Conservation (phyloP, 768 basidiomycete genomes). For the Saitozyma sp. region DNA sequence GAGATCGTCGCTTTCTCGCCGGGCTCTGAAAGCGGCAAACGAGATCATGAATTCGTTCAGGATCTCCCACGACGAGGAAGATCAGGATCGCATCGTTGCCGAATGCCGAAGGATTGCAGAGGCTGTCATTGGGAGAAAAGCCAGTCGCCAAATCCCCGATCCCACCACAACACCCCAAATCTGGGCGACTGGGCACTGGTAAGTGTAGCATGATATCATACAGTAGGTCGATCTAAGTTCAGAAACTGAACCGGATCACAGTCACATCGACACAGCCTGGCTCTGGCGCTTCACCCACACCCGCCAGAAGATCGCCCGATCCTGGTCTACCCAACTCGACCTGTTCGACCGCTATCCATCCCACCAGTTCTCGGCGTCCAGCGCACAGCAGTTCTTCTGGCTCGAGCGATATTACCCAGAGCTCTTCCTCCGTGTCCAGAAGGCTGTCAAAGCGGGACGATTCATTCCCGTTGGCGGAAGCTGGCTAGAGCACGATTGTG, state of each 20-base stretch:
- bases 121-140: constrained; percentile 12
- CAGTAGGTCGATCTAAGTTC: too few species aligned
- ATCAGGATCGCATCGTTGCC: constrained; percentile 9
- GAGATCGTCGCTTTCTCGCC: background rate
- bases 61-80: background rate
- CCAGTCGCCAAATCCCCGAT: too few species aligned
- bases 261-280: constrained; percentile 79
- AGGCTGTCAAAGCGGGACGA: constrained; percentile 68
- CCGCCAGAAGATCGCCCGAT: constrained; percentile 90
- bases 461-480: constrained; percentile 83
- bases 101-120: constrained; percentile 69
- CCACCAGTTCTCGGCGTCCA: constrained; percentile 69
- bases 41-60: constrained; percentile 81
- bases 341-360: constrained; percentile 94
- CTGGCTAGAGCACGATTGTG: constrained; percentile 68
- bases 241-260: background rate
- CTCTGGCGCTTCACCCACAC: constrained; percentile 92
- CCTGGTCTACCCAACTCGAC: constrained; percentile 90
- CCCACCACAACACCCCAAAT: background rate
- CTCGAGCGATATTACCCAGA: constrained; percentile 78
- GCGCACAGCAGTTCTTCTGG: constrained; percentile 80
- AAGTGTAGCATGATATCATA: too few species aligned
- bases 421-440: constrained; percentile 74
- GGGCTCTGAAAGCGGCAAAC: constrained; percentile 34
- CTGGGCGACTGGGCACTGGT: background rate